phyloP scores from a whole-genome alignment of 2,329 filamentous ascomycete species.

The Tolypocladium ophioglossoides region DNA sequence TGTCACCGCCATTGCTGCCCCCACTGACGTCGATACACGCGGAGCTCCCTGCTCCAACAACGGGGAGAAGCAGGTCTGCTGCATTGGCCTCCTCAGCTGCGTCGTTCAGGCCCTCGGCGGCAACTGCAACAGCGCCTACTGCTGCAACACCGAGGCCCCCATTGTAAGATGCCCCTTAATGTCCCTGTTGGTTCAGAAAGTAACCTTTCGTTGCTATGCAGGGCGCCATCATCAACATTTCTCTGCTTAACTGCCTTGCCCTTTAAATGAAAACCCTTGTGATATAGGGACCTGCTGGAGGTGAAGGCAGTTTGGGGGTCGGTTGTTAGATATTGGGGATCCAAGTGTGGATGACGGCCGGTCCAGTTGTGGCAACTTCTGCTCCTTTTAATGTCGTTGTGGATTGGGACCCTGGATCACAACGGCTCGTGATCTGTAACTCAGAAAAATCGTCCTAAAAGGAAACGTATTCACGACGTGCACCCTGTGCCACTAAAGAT shows the following conservation, averaged over 20 bases:
- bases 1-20: background rate
- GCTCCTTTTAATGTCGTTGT: background rate
- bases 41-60: no score
- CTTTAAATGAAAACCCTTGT: background rate
- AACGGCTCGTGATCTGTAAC: background rate
- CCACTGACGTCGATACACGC: constrained; percentile 1
- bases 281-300: background rate
- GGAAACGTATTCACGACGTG: background rate
- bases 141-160: background rate
- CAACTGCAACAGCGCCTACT: background rate
- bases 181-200: background rate
- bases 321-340: background rate
- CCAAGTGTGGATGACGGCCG: background rate
- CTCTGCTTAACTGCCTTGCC: background rate
- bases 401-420: background rate
- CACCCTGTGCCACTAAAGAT: background rate
- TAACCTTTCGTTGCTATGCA: background rate
- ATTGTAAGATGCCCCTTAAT: background rate
- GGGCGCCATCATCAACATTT: background rate
- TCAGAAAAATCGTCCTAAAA: background rate
- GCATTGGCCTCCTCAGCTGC: background rate
- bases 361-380: background rate
- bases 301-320: background rate
- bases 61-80: constrained; percentile 2
- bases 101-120: background rate